Evolutionary conservation across 129 eudicot genomes (phyloP).

Genomic region (Dittrichia graveolens): DNA sequence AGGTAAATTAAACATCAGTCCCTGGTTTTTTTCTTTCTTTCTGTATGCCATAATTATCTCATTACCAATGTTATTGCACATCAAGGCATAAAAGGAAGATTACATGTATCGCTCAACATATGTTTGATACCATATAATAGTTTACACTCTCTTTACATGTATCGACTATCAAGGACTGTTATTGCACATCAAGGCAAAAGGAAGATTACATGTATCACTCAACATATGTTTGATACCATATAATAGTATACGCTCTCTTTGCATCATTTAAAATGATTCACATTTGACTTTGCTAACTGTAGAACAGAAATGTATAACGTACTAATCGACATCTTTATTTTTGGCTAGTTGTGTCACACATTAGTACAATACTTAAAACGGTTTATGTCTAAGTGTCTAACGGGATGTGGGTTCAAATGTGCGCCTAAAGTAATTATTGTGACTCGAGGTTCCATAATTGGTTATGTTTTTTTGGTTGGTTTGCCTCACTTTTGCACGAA

Average conservation of each 20-base stretch:
- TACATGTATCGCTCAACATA: background rate
- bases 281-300: background rate
- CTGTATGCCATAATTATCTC: background rate
- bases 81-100: background rate
- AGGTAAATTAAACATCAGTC: constrained; percentile 51
- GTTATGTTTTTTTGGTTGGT: background rate
- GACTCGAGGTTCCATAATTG: background rate
- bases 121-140: background rate
- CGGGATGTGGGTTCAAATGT: background rate
- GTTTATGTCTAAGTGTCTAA: constrained; percentile 1
- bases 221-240: background rate
- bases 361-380: background rate
- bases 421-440: background rate
- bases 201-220: background rate
- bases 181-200: background rate
- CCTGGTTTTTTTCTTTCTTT: constrained; percentile 7
- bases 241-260: background rate
- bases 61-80: background rate
- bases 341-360: background rate
- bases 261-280: background rate
- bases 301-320: background rate
- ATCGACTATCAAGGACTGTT: background rate
- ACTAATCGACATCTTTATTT: background rate
- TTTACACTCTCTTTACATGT: background rate
- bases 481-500: too few relatives aligned